A percentile compares a stretch with the other conserved stretches of the same genome.
These are phyloP conservation scores for Penicillium pancosmium DNA, from an alignment of 495 filamentous ascomycete species.

Conservation along the genomic window DNA sequence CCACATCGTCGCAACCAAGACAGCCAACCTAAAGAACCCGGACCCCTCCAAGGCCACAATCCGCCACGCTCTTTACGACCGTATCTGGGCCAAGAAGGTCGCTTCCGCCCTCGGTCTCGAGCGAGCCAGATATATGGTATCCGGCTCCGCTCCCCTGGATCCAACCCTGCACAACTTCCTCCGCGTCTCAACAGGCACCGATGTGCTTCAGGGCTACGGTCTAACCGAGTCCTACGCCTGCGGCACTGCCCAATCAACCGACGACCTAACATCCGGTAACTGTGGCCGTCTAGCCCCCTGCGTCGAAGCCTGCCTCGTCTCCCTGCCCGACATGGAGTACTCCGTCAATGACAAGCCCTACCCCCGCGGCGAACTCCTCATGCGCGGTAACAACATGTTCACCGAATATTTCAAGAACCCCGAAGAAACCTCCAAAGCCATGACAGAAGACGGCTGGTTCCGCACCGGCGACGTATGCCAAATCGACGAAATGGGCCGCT, in stretches of 20 bases:
- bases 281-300: constrained; percentile 69
- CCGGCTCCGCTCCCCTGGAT: constrained; percentile 89
- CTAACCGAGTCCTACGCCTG: constrained; percentile 94
- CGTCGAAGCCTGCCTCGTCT: constrained; percentile 78
- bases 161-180: constrained; percentile 87
- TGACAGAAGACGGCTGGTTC: constrained; percentile 94
- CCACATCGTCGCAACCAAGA: constrained; percentile 77
- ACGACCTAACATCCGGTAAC: constrained; percentile 77
- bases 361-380: constrained; percentile 86
- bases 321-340: constrained; percentile 96
- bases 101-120: constrained; percentile 79
- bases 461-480: constrained; percentile 88
- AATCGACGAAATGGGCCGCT: constrained; percentile 82
- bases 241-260: constrained; percentile 63
- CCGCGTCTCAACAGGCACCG: constrained; percentile 75
- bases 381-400: constrained; percentile 80
- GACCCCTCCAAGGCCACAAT: constrained; percentile 71
- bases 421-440: constrained; percentile 79
- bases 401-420: constrained; percentile 84
- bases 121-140: constrained; percentile 71
- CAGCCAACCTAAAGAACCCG: constrained; percentile 72
- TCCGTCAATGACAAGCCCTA: constrained; percentile 86
- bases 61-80: constrained; percentile 85
- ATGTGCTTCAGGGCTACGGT: constrained; percentile 89
- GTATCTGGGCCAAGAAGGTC: constrained; percentile 92